These are phyloP conservation scores for Xylariaceae sp. DNA, from an alignment of 2,329 filamentous ascomycete genomes.

Conservation along the genomic window DNA sequence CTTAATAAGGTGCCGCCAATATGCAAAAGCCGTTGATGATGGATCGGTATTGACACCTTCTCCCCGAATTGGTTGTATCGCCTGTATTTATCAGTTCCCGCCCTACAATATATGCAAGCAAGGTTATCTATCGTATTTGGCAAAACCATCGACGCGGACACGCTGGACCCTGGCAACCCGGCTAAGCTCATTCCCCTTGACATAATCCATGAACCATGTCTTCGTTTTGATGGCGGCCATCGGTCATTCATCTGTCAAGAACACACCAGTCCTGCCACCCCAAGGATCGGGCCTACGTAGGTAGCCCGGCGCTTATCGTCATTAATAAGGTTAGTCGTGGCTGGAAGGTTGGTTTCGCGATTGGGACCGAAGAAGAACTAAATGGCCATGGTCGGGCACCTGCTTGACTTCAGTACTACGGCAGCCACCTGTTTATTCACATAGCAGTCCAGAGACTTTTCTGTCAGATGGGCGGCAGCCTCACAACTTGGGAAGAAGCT, in stretches of 20 bases:
- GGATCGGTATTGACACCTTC: neutral
- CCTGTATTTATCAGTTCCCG: neutral
- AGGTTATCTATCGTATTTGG: neutral
- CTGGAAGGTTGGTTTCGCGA: neutral
- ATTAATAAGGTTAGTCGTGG: neutral
- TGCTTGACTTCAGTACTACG: neutral
- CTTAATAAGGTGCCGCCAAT: neutral
- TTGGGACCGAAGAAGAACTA: neutral
- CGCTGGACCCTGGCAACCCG: neutral
- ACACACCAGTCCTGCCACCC: neutral
- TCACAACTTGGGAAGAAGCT: neutral
- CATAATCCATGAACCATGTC: neutral
- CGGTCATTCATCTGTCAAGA: neutral
- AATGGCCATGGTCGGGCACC: neutral
- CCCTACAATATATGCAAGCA: neutral
- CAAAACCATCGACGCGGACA: neutral
- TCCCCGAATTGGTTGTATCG: neutral
- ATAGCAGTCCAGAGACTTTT: neutral
- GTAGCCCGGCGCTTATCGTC: neutral
- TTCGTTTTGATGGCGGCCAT: neutral
- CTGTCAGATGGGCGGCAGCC: neutral
- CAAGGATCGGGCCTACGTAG: neutral
- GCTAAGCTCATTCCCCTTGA: neutral
- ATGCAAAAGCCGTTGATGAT: neutral
- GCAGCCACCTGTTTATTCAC: neutral